phyloP scores from a whole-genome alignment of 2,329 filamentous ascomycete species.

The Diplodia sapinea region DNA sequence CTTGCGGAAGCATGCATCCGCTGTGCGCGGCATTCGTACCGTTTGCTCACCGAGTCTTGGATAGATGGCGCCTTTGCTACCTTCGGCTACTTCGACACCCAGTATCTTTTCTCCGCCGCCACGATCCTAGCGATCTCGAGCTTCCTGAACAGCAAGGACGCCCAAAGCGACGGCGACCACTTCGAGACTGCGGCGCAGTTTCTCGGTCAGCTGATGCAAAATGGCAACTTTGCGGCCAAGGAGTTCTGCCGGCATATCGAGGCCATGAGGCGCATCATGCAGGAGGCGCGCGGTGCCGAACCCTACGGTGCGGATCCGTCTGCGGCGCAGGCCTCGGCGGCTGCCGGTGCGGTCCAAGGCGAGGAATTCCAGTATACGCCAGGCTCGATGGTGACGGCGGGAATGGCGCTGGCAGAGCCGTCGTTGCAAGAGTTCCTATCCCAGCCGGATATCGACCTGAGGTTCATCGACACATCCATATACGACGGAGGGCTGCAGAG shows the following conservation, averaged over 20 bases:
- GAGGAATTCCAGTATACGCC: constrained; percentile 12
- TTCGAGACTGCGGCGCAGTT: constrained; percentile 35
- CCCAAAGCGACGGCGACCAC: constrained; percentile 31
- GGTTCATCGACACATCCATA: constrained; percentile 33
- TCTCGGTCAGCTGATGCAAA: constrained; percentile 33
- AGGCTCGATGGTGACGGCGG: constrained; percentile 33
- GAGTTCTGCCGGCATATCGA: constrained; percentile 36
- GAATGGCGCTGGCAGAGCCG: constrained; percentile 36
- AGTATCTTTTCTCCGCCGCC: constrained; percentile 56
- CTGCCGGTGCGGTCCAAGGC: constrained; percentile 12
- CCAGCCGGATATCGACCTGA: constrained; percentile 34
- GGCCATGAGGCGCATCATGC: constrained; percentile 34
- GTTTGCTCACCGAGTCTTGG: constrained; percentile 53
- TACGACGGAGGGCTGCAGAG: constrained; percentile 34
- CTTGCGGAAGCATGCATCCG: constrained; percentile 54
- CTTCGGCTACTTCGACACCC: constrained; percentile 56
- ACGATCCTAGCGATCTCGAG: constrained; percentile 55
- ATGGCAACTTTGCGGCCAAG: constrained; percentile 34
- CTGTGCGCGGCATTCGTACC: constrained; percentile 54
- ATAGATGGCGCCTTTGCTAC: constrained; percentile 55
- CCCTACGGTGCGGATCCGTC: neutral
- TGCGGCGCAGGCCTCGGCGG: neutral
- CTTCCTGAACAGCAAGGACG: constrained; percentile 40
- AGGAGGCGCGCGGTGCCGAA: neutral
- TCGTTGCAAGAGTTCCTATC: constrained; percentile 35